Conservation (phyloP, 2,329 filamentous ascomycete genomes). For the Fusarium hostae region DNA sequence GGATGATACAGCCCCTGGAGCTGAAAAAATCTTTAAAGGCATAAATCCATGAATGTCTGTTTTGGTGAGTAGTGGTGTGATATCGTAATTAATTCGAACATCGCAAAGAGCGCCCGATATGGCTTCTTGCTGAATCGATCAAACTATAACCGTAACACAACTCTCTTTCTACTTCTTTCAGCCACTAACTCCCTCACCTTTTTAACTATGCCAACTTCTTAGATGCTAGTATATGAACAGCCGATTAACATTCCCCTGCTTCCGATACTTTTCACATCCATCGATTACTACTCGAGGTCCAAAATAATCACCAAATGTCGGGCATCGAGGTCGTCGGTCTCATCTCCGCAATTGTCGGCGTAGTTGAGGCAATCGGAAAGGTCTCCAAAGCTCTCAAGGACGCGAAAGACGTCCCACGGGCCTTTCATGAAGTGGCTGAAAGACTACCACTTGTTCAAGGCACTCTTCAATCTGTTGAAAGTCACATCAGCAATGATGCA, state of each 20-base stretch:
- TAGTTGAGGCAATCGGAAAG: neutral
- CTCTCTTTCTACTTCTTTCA: no score
- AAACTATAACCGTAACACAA: no score
- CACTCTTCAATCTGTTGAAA: accelerated
- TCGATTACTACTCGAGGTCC: no score
- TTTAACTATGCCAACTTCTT: no score
- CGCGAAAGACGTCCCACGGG: neutral
- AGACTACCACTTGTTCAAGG: neutral
- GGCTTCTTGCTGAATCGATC: no score
- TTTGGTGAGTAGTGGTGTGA: no score
- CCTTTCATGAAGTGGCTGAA: neutral
- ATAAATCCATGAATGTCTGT: neutral
- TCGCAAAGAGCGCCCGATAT: no score
- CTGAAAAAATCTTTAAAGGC: neutral
- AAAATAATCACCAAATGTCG: neutral
- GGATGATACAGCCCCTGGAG: neutral
- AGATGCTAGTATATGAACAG: no score
- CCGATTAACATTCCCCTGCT: no score
- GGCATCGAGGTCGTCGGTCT: neutral
- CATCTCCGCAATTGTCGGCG: neutral
- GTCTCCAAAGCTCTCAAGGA: neutral
- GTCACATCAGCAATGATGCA: accelerated
- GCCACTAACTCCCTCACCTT: no score
- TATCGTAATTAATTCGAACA: no score
- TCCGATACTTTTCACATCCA: no score